phyloP scores from a whole-genome alignment of 345 rosid genomes.

The Nephelium lappaceum region DNA sequence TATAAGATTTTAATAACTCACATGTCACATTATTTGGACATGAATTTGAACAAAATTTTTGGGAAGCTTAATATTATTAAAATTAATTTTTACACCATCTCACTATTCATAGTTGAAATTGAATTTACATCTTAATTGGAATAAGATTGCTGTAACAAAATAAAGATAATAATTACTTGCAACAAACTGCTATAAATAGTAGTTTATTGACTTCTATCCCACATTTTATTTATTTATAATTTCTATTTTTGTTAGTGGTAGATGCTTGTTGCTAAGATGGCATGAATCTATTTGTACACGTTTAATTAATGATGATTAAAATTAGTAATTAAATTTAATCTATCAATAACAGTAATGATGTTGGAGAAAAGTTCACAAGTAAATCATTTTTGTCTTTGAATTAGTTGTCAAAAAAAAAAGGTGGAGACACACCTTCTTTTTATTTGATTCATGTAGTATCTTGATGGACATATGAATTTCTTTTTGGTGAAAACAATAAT shows the following conservation, averaged over 20 bases:
- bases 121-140: too few relatives aligned
- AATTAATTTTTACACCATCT: too few relatives aligned
- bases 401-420: conserved; percentile 8
- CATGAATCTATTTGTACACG: neutral
- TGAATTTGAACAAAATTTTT: too few relatives aligned
- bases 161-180: too few relatives aligned
- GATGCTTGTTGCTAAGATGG: neutral
- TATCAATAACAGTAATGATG: neutral
- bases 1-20: too few relatives aligned
- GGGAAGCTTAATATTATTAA: too few relatives aligned
- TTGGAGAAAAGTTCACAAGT: neutral
- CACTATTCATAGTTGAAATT: too few relatives aligned
- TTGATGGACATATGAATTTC: neutral
- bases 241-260: neutral
- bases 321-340: neutral
- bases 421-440: neutral
- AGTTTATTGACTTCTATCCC: too few relatives aligned
- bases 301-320: neutral
- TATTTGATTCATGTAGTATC: neutral
- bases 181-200: neutral
- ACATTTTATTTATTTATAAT: too few relatives aligned
- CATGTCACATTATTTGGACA: too few relatives aligned
- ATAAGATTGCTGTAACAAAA: too few relatives aligned
- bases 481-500: neutral
- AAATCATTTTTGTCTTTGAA: neutral